phyloP scores from a whole-genome alignment of 2,329 filamentous ascomycete species.

The Aspergillus uvarum region DNA sequence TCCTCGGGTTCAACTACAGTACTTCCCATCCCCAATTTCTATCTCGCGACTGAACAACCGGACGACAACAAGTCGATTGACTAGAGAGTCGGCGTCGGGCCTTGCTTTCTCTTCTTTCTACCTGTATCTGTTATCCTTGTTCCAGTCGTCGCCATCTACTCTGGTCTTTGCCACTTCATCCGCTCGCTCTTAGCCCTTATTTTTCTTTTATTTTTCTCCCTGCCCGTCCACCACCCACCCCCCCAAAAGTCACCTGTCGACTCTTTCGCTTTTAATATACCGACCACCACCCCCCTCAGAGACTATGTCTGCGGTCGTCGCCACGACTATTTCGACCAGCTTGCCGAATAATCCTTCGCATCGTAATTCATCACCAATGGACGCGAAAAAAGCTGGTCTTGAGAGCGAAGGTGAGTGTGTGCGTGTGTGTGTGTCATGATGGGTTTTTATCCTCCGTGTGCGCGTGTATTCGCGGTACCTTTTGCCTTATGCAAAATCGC shows the following conservation, averaged over 20 bases:
- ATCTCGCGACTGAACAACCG: not conserved
- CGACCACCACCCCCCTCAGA: conserved; percentile 10
- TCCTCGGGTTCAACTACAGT: conserved; percentile 1
- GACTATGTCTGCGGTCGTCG: conserved; percentile 44
- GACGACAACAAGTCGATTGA: conserved; percentile 12
- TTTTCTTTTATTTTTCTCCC: conserved; percentile 13
- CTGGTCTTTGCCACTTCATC: conserved; percentile 17
- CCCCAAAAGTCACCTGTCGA: conserved; percentile 21
- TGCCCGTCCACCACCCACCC: conserved; percentile 3
- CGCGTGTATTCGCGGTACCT: conserved; percentile 8
- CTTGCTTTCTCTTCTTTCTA: conserved; percentile 12
- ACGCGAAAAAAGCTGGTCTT: conserved; percentile 41
- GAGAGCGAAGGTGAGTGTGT: conserved; percentile 42
- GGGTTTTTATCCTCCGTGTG: conserved; percentile 14
- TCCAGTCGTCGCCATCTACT: conserved; percentile 16
- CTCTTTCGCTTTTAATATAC: conserved; percentile 20
- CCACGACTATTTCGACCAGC: conserved; percentile 36
- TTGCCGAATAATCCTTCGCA: conserved; percentile 26
- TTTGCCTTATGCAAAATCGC: conserved; percentile 1
- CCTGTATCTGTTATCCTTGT: conserved; percentile 8
- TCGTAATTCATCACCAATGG: conserved; percentile 44
- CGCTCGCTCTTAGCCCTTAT: conserved; percentile 24
- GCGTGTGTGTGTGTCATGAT: conserved; percentile 15
- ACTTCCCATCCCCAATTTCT: not conserved
- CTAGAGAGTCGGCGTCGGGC: conserved; percentile 10